Conservation (phyloP, 1,139 yeast species). For the Hanseniaspora uvarum region DNA sequence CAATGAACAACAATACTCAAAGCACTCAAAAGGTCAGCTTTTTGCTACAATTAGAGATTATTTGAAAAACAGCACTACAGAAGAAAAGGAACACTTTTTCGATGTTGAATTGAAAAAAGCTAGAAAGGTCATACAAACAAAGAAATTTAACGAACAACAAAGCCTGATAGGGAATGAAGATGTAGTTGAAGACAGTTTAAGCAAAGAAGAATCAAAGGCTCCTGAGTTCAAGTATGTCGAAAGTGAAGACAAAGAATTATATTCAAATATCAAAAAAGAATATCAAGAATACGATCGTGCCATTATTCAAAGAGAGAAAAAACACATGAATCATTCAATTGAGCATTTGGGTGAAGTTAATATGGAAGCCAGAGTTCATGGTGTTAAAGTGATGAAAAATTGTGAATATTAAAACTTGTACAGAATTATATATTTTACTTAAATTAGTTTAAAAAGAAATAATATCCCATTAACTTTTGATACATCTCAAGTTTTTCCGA, state of each 20-base stretch:
- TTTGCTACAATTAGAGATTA: slow-evolving; percentile 11
- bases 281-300: slow-evolving; percentile 6
- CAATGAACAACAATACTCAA: slow-evolving; percentile 22
- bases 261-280: slow-evolving; percentile 16
- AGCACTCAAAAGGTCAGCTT: no score
- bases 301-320: slow-evolving; percentile 16
- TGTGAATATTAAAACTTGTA: slow-evolving; percentile 11
- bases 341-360: slow-evolving; percentile 9
- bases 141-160: not conserved
- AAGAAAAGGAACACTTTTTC: slow-evolving; percentile 20
- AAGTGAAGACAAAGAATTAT: slow-evolving; percentile 3
- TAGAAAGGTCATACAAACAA: slow-evolving; percentile 1
- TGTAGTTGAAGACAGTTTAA: slow-evolving; percentile 18
- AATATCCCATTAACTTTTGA: no score
- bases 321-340: slow-evolving; percentile 16
- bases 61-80: slow-evolving; percentile 18
- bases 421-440: not conserved
- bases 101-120: slow-evolving; percentile 21
- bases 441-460: no score
- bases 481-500: not conserved
- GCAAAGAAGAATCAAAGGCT: slow-evolving; percentile 19
- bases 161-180: not conserved
- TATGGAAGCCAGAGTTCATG: not conserved
- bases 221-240: not conserved
- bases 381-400: slow-evolving; percentile 1